These are phyloP conservation scores for Abortiporus biennis DNA, from an alignment of 1,284 basidiomycete genomes.

Conservation along the genomic window DNA sequence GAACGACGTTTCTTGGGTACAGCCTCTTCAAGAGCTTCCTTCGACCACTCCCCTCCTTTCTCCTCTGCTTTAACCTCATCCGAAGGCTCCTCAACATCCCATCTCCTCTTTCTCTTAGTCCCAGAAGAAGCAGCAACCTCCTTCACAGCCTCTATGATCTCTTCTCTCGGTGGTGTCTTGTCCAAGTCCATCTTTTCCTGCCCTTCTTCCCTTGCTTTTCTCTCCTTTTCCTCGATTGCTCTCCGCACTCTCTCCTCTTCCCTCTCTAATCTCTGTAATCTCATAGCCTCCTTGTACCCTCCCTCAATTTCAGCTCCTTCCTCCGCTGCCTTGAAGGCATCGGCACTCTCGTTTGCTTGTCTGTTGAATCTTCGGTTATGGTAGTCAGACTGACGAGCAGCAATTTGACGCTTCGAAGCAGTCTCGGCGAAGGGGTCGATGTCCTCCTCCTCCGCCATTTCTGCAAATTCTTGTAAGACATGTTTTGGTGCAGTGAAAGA, in stretches of 20 bases:
- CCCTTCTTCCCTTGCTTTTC: slow-evolving; percentile 73
- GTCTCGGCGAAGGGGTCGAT: slow-evolving; percentile 93
- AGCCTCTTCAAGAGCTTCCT: slow-evolving; percentile 64
- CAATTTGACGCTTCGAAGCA: slow-evolving; percentile 89
- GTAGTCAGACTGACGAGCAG: slow-evolving; percentile 92
- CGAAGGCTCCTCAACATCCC: slow-evolving; percentile 71
- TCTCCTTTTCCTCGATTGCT: slow-evolving; percentile 86
- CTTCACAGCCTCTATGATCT: slow-evolving; percentile 63
- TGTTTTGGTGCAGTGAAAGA: slow-evolving; percentile 93
- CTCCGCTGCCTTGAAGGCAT: slow-evolving; percentile 66
- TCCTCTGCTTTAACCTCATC: slow-evolving; percentile 56
- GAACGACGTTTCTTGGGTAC: slow-evolving; percentile 89
- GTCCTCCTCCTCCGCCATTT: slow-evolving; percentile 87
- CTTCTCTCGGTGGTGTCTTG: slow-evolving; percentile 79
- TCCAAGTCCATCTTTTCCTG: slow-evolving; percentile 81
- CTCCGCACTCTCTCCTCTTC: slow-evolving; percentile 85
- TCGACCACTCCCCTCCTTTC: slow-evolving; percentile 60
- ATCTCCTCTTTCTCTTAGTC: slow-evolving; percentile 77
- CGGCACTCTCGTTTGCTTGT: slow-evolving; percentile 69
- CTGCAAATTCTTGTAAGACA: slow-evolving; percentile 89
- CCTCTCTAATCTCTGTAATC: slow-evolving; percentile 85
- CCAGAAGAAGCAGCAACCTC: slow-evolving; percentile 59
- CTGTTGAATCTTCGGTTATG: slow-evolving; percentile 90
- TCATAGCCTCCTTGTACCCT: slow-evolving; percentile 96
- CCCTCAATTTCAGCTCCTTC: slow-evolving; percentile 72